Conservation (phyloP, 2,329 filamentous ascomycete species). For the Fusarium sp. region DNA sequence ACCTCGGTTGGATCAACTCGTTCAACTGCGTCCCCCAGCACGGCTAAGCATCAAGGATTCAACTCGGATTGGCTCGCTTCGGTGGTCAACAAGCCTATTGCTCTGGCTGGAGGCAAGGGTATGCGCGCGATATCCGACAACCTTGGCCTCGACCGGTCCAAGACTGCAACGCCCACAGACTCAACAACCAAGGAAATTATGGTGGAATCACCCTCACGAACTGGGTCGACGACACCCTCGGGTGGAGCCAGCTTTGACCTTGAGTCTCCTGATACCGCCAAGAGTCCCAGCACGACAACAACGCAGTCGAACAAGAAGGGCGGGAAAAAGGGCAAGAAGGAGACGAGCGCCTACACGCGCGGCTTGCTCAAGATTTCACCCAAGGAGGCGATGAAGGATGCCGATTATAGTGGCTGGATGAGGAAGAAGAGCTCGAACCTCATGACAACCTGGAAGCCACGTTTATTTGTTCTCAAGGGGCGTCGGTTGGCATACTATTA, state of each 20-base stretch:
- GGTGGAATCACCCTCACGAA: conserved; percentile 69
- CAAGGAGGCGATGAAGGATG: conserved; percentile 83
- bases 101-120: conserved; percentile 70
- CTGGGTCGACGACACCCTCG: conserved; percentile 79
- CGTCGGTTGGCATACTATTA: conserved; percentile 96
- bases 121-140: conserved; percentile 87
- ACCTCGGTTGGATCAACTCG: conserved; percentile 55
- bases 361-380: conserved; percentile 86
- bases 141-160: conserved; percentile 67
- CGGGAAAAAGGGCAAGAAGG: conserved; percentile 86
- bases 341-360: conserved; percentile 92
- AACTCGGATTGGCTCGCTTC: conserved; percentile 68
- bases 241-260: conserved; percentile 79
- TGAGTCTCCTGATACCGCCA: conserved; percentile 76
- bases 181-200: conserved; percentile 51
- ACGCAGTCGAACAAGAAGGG: conserved; percentile 63
- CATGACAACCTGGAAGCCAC: conserved; percentile 97
- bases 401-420: conserved; percentile 99
- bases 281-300: conserved; percentile 63
- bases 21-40: conserved; percentile 59
- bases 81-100: conserved; percentile 62
- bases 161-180: conserved; percentile 62
- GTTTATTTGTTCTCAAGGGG: conserved; percentile 94
- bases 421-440: conserved; percentile 97
- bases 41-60: conserved; percentile 57